These are phyloP conservation scores for Cenchrus fungigraminus DNA, from an alignment of 176 grass and related monocot genomes.

Conservation along the genomic window DNA sequence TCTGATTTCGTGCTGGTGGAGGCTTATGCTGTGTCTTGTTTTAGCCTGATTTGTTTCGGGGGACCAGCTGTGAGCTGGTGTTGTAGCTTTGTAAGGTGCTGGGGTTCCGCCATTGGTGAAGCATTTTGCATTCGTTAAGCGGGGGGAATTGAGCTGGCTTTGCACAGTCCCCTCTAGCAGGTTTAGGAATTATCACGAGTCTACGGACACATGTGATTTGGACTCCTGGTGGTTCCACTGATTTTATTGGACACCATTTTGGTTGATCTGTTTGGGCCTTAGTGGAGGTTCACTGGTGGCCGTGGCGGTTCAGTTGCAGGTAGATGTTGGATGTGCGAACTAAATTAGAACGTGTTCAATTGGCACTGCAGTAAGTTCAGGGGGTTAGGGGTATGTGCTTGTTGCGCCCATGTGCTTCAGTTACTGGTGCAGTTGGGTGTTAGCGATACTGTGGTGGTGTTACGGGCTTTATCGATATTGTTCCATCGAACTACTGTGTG, in stretches of 20 bases:
- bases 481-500: neutral
- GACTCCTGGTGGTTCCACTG: neutral
- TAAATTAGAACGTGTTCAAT: neutral
- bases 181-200: neutral
- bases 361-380: neutral
- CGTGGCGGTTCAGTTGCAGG: neutral
- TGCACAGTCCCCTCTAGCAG: neutral
- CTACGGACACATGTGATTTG: neutral
- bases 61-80: neutral
- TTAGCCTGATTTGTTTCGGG: neutral
- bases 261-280: neutral
- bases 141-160: neutral
- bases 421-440: neutral
- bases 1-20: neutral
- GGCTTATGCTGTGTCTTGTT: neutral
- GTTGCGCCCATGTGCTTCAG: neutral
- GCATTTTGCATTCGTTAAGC: neutral
- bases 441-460: neutral
- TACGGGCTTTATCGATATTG: constrained; percentile 24
- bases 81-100: neutral
- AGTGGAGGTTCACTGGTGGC: neutral
- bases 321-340: neutral
- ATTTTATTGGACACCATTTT: neutral
- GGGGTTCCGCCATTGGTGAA: constrained; percentile 11
- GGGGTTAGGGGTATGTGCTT: neutral